Base-by-base conservation (phyloP, 2,329 filamentous ascomycete species). In the Hymenoscyphus fructigenus region DNA sequence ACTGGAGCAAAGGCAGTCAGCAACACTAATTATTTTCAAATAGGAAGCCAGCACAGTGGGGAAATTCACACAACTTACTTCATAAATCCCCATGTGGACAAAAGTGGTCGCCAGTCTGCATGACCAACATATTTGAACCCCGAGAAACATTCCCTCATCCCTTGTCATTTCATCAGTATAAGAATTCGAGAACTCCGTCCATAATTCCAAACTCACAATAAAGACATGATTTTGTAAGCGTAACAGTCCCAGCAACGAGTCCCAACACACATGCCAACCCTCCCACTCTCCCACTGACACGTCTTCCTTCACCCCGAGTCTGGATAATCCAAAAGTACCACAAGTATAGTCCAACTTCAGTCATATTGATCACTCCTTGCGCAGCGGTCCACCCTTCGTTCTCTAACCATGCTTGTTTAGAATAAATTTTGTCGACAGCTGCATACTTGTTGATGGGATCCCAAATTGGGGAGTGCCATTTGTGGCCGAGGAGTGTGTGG, bases 351-450 rank as follows among this genome's bases (percentile, higher is more conserved):
- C 3, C 41, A 7, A 61, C 59, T 38, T 61, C 59, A 3, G 44
- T 36, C 38, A 50, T 26, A 36, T 61, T 61, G 14, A 61, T 36
- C 4, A 61, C 59, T 15, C 59, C 44, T 17, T 61, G 44, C 1
- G 59, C 59, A 20, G 59, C 59, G 1, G 59, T 61, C 41, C 59
- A 61, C 15, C 59, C 59, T 55, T 61, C 59, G 29, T 38, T 38
- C 15, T 61, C 29, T 3, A 55, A 5, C 44, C 59, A 61, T 17
- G 59, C 59, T 55, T 53, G 6, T 15, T 61, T 44, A 17, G 23
- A 14, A n/a, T 61, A 61, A 9, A 55, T 26, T 3, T 28, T 28
- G n/a, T 61, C 44, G 17, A 61, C 59, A 4, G 59, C 59, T 2
- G 59, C 26, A 26, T 61, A 61, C 15, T 4, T 36, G 28, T 20